Percentiles rank a stretch among this genome's conserved stretches.
Conservation (phyloP, 2,329 filamentous ascomycete genomes). For the Gaeumannomyces sp. region DNA sequence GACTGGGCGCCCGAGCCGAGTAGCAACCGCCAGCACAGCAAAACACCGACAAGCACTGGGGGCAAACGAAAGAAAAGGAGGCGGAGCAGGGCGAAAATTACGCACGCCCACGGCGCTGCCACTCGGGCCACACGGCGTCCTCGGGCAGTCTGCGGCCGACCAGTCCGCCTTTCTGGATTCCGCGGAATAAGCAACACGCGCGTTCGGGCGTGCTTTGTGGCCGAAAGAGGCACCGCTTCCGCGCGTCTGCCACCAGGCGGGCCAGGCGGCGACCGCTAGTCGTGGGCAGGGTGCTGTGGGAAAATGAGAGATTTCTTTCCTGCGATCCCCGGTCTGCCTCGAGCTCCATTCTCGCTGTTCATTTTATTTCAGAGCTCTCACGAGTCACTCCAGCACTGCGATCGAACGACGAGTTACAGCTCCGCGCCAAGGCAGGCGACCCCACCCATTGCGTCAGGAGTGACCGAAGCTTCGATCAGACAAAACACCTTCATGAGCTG, state of each 20-base stretch:
- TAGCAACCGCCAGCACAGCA: neutral
- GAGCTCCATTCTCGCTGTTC: neutral
- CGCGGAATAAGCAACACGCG: neutral
- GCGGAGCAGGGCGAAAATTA: constrained; percentile 1
- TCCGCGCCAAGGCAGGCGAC: neutral
- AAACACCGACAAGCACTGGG: too few relatives aligned
- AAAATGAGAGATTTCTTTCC: neutral
- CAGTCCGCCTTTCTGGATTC: neutral
- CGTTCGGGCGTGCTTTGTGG: neutral
- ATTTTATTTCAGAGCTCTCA: neutral
- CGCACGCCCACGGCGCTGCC: neutral
- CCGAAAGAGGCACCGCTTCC: neutral
- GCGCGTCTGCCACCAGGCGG: neutral
- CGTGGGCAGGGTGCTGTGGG: too few relatives aligned
- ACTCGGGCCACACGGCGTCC: too few relatives aligned
- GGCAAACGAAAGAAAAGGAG: neutral
- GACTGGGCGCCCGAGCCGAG: neutral
- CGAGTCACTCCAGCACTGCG: too few relatives aligned
- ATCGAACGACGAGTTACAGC: too few relatives aligned
- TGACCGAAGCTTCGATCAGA: neutral
- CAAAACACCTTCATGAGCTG: neutral
- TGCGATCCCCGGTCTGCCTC: neutral
- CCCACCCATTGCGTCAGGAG: neutral
- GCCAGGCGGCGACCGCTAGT: too few relatives aligned
- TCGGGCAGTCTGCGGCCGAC: too few relatives aligned